These are phyloP conservation scores for Neofusicoccum parvum DNA, from an alignment of 2,329 filamentous ascomycete species.

Conservation along the genomic window DNA sequence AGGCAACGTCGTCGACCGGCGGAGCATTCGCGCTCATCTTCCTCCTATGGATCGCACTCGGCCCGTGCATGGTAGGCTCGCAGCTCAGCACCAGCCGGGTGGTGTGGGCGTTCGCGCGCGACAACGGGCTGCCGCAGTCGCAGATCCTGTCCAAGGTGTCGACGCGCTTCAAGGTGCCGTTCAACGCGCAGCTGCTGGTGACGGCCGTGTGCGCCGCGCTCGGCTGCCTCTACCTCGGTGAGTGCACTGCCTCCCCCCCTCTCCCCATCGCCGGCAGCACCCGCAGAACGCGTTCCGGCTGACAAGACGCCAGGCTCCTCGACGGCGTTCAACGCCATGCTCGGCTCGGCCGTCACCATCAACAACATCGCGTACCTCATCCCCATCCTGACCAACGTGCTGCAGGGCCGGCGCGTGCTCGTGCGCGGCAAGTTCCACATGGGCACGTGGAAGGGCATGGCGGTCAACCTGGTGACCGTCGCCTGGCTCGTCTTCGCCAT, in stretches of 20 bases:
- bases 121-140: conserved; percentile 28
- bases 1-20: conserved; percentile 44
- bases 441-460: conserved; percentile 3
- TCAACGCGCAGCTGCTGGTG: conserved; percentile 23
- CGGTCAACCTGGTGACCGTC: background rate
- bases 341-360: conserved; percentile 19
- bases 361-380: conserved; percentile 21
- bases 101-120: conserved; percentile 50
- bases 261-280: too few relatives aligned
- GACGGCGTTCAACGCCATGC: conserved; percentile 25
- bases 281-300: too few relatives aligned
- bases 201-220: conserved; percentile 23
- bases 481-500: conserved; percentile 39
- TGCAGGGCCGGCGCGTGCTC: conserved; percentile 5
- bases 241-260: too few relatives aligned
- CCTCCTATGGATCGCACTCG: conserved; percentile 48
- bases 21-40: conserved; percentile 48
- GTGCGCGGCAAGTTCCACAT: conserved; percentile 18
- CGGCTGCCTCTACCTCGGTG: conserved; percentile 23
- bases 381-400: conserved; percentile 14
- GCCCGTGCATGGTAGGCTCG: conserved; percentile 44
- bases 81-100: conserved; percentile 39
- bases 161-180: conserved; percentile 11
- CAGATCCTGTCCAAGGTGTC: background rate
- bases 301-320: background rate